Percentiles rank a stretch among this genome's conserved stretches.
Evolutionary conservation across 192 early-diverging fungal species (phyloP).

Genomic region (Hyaloraphidium curvatum): DNA sequence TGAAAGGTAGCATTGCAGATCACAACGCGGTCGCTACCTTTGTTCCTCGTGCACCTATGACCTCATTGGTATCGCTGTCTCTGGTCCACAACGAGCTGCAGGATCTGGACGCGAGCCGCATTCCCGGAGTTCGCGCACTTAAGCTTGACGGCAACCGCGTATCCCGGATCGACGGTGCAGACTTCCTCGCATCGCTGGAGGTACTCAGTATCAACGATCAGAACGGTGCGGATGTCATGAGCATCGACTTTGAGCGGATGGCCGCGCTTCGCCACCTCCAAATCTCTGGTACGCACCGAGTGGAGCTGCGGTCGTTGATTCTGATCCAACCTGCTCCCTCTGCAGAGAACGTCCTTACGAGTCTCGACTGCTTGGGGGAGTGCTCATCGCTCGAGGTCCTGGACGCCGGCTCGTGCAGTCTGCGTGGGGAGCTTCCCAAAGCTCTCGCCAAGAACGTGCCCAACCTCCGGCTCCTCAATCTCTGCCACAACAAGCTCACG

Average conservation of each 20-base stretch:
- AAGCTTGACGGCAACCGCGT: background rate
- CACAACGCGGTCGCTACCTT: background rate
- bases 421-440: background rate
- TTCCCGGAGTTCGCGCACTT: background rate
- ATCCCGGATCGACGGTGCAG: background rate
- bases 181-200: background rate
- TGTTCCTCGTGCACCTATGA: background rate
- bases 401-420: slow-evolving; percentile 1
- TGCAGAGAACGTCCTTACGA: background rate
- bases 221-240: background rate
- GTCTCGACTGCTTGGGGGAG: background rate
- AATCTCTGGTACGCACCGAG: background rate
- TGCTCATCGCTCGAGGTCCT: background rate
- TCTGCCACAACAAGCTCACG: background rate
- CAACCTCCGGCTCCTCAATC: background rate
- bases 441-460: background rate
- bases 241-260: background rate
- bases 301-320: background rate
- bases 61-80: background rate
- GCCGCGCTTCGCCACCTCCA: background rate
- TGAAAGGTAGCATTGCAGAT: background rate
- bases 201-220: background rate
- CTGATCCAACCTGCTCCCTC: background rate
- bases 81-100: background rate
- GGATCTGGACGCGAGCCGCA: background rate